Evolutionary conservation across 2,329 filamentous ascomycete species (phyloP).

Genomic region (Monosporascus sp.): DNA sequence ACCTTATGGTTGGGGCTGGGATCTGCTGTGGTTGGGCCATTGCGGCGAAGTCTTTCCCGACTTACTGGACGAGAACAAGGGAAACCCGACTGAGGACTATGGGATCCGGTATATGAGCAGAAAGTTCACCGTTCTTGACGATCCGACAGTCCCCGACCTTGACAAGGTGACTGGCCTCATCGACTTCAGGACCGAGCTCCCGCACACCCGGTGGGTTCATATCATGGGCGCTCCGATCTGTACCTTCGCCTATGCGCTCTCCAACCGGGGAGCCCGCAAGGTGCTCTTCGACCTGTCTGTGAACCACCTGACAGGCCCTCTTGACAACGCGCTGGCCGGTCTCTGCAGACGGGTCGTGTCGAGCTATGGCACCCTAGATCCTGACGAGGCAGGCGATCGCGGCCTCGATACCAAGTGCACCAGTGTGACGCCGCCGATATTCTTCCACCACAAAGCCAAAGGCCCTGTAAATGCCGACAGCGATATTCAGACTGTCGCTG

Average conservation of each 20-base stretch:
- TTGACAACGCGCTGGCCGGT: conserved; percentile 28
- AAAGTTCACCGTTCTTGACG: conserved; percentile 21
- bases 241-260: conserved; percentile 28
- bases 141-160: conserved; percentile 20
- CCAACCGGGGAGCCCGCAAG: conserved; percentile 20
- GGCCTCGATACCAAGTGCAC: conserved; percentile 27
- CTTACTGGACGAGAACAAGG: conserved; percentile 18
- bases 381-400: conserved; percentile 11
- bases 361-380: conserved; percentile 9
- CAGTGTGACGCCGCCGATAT: conserved; percentile 27
- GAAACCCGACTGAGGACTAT: conserved; percentile 14
- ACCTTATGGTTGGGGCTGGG: conserved; percentile 23
- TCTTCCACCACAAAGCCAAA: conserved; percentile 27
- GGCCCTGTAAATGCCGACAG: conserved; percentile 22
- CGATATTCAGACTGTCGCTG: conserved; percentile 22
- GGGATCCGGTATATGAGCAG: conserved; percentile 18
- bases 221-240: conserved; percentile 21
- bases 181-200: conserved; percentile 18
- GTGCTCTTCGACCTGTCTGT: conserved; percentile 24
- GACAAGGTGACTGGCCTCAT: conserved; percentile 22
- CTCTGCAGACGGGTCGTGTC: conserved; percentile 25
- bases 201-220: conserved; percentile 22
- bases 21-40: conserved; percentile 25
- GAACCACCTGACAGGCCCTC: conserved; percentile 22
- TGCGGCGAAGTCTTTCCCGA: conserved; percentile 26